Base-by-base conservation (phyloP, 495 filamentous ascomycete genomes). In the Umbilicaria muhlenbergii region DNA sequence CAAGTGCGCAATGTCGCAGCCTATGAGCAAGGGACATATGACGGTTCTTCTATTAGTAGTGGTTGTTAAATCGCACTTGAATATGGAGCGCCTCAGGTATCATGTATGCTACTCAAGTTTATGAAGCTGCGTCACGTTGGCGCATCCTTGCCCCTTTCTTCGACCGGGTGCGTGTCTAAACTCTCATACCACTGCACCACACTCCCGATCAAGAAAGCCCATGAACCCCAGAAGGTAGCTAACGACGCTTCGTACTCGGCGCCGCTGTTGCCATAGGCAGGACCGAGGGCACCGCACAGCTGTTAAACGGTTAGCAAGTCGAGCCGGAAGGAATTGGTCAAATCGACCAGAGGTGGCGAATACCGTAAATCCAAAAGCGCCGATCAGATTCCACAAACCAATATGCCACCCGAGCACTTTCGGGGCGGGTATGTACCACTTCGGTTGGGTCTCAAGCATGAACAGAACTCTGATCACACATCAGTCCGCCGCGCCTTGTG, bases 171-270 rank as follows among this genome's bases (percentile, higher is more conserved):
- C 52, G 78, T 81, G 34, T 68, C 58, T 48, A 80, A 46, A 55
- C 69, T 71, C 51, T 80, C 77, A 54, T 74, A 81, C 73, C 72
- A 77, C 62, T 81, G 78, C 18, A 81, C 63, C 7, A 57, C 57
- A 46, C 73, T 78, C 0, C 76, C 78, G 36, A 81, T 71, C 55
- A 83, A 61, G 47, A 83, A 84, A 19, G 77, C 76, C 75, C 75
- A 81, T 4, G 67, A 73, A 0, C 78, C 80, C 67, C 78, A 77
- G 48, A 83, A 82, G 0, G 78, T 82, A 32, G 72, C 66, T 41
- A 78, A 54, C 8, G 56, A 61, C 7, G 69, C 57, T 47, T 80
- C 69, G 48, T 80, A 81, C 37, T 68, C 61, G 12, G 69, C 62
- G 36, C 71, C 67, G n/a, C 65, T 64, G 8, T 61, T 54, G 13